A percentile compares a stretch with the other conserved stretches of the same genome.
Evolutionary conservation across 129 eudicot species (phyloP).

Genomic region (Flaveria bidentis): DNA sequence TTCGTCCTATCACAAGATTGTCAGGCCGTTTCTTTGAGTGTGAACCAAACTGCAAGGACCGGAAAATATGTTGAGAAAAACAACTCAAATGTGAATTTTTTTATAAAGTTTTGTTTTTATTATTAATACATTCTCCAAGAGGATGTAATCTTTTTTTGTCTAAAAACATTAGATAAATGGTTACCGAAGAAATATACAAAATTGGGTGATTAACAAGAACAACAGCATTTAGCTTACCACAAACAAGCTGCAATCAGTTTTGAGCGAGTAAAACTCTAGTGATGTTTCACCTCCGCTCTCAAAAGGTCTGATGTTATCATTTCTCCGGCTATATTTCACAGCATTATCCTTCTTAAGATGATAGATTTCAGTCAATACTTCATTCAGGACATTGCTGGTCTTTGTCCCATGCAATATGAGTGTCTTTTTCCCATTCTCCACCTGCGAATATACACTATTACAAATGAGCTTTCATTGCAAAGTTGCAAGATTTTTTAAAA

Average conservation of each 20-base stretch:
- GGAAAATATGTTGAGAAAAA: background rate
- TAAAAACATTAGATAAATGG: background rate
- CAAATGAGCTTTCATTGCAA: background rate
- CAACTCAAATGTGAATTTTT: background rate
- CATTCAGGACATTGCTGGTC: slow-evolving; percentile 71
- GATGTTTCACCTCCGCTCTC: slow-evolving; percentile 93
- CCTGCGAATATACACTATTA: slow-evolving; percentile 42
- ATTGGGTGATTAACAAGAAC: background rate
- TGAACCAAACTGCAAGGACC: slow-evolving; percentile 73
- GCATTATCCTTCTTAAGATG: slow-evolving; percentile 85
- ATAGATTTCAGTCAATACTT: slow-evolving; percentile 72
- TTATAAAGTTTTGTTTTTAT: background rate
- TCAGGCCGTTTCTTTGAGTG: slow-evolving; percentile 94
- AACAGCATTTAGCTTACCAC: slow-evolving; percentile 53
- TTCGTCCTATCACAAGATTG: slow-evolving; percentile 88
- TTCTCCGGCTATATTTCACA: slow-evolving; percentile 66
- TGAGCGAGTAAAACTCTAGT: slow-evolving; percentile 82
- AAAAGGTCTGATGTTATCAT: slow-evolving; percentile 84
- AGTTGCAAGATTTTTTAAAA: background rate
- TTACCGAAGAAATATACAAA: background rate
- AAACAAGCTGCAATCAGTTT: slow-evolving; percentile 91
- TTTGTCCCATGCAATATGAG: slow-evolving; percentile 84
- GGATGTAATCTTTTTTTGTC: background rate
- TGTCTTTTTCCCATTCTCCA: slow-evolving; percentile 85
- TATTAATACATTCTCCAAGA: background rate